Base-by-base conservation (phyloP, 768 basidiomycete species). In the Boletus pseudopeckii region DNA sequence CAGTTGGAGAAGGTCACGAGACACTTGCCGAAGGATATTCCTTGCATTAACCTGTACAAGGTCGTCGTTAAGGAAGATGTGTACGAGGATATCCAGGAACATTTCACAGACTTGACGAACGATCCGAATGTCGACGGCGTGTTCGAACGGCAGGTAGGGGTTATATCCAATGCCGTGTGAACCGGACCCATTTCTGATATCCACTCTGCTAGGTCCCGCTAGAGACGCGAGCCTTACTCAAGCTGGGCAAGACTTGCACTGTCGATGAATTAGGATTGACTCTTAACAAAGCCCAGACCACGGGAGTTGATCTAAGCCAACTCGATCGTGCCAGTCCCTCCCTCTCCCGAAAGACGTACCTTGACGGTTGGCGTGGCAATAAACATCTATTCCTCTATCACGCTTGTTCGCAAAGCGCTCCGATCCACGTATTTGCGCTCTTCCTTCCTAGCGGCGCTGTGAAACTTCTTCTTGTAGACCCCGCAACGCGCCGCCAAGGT, bases 91-190 rank as follows among this genome's bases (percentile, higher is more conserved):
- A 90, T 87, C 30, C 87, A 92, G 61, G 88, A 92, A 52, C 92
- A 97, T 67, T 98, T 98, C 65, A 86, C 92, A 17, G 87, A 94
- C 66, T 77, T 98, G 46, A 91, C 84, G 54, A 97, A 97, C 64
- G 90, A 95, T 63, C 91, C 95, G 0, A 92, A 90, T 64, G 92
- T 98, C 9, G 93, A 98, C 61, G 93, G 92, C 1, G 89, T 97
- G 4, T 99, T 87, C 63, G 97, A 99, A 72, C 78, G 87, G 18
- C 94, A 98, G 80, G 92, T 93, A 58, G 40, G 76, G 59, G 3
- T 45, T 45, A 17, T 24, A 2, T 28, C 48, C 14, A 15, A 10
- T 32, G 8, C 18, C 41, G 7, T 32, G 33, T 14, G 22, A 41
- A 45, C 26, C 1, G 1, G 20, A 20, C 17, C 7, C 26, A 17